phyloP scores from a whole-genome alignment of 345 rosid species.

The Populus deltoides region DNA sequence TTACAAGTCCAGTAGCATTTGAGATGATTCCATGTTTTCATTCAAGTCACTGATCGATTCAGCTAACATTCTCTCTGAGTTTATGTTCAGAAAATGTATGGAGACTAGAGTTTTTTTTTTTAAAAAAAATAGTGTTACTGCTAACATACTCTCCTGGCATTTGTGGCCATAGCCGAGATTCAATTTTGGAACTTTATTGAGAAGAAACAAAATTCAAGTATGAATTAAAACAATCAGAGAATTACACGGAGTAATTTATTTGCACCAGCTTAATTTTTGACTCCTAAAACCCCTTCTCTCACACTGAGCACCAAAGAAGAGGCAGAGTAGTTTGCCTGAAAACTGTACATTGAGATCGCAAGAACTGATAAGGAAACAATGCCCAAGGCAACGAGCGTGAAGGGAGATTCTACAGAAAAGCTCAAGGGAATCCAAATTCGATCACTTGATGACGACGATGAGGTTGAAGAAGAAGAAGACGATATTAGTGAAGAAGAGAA shows the following conservation, averaged over 20 bases:
- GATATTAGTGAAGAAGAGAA: slow-evolving; percentile 55
- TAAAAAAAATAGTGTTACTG: too few species aligned
- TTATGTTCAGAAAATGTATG: neutral
- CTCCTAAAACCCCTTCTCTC: neutral
- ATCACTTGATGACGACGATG: slow-evolving; percentile 47
- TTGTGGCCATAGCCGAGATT: too few species aligned
- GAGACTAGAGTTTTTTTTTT: too few species aligned
- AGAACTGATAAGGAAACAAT: neutral
- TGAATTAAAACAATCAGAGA: too few species aligned
- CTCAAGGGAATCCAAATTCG: slow-evolving; percentile 60
- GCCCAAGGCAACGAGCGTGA: slow-evolving; percentile 3
- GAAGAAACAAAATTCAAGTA: too few species aligned
- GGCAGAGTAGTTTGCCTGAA: neutral
- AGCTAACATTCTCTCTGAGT: neutral
- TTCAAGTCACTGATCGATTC: too few species aligned
- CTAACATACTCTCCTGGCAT: too few species aligned
- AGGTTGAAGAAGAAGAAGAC: slow-evolving; percentile 41
- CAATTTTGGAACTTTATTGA: neutral
- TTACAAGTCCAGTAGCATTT: too few species aligned
- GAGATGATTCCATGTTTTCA: too few species aligned
- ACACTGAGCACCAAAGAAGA: neutral
- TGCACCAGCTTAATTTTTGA: neutral
- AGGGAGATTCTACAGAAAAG: slow-evolving; percentile 43
- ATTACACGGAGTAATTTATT: neutral
- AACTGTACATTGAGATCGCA: neutral